Base-by-base conservation (phyloP, 2,329 filamentous ascomycete genomes). In the Penicillium sp. region DNA sequence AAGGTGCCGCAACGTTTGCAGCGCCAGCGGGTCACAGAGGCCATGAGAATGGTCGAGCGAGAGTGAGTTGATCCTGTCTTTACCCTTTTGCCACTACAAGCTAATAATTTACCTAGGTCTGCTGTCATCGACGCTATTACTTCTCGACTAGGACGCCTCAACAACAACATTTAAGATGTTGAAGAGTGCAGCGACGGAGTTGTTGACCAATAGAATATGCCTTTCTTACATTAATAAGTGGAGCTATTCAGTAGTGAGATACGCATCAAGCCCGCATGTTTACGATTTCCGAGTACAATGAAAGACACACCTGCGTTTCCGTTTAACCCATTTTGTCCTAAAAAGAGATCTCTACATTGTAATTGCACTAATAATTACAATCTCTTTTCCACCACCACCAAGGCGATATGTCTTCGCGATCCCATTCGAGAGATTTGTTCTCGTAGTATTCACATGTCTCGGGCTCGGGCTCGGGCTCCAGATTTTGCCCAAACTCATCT, bases 31-130 rank as follows among this genome's bases (percentile, higher is more conserved):
- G 69, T 81, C 48, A 70, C 72, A 2, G 77, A 81, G 65, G 79
- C 79, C 6, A 80, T 80, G 77, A 72, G 69, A 42, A 77, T 81
- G 77, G 77, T 82, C 47, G 79, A 81, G 57, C 70, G 79, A 72
- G 79, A 81, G 76, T 78, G 56, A 60, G 75, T 71, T 42, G 13
- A 43, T 21, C n/a, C 25, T 45, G 5, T n/a, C 8, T 14, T 31
- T 1, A 25, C 21, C 10, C 7, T 31, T 25, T 39, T 42, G 7
- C 19, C 23, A 5, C 19, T 23, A 19, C 25, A 46, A 23, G 6
- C 16, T 23, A 44, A 27, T 53, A 35, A 7, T 48, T 23, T 27
- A 33, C 25, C 11, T 53, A 78, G 76, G 54, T 77, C 75, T 58
- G 75, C 75, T 44, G 74, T 78, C 37, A 78, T 78, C 50, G 75